Conservation (phyloP, 2,329 filamentous ascomycete species). For the Paraphaeosphaeria sporulosa region DNA sequence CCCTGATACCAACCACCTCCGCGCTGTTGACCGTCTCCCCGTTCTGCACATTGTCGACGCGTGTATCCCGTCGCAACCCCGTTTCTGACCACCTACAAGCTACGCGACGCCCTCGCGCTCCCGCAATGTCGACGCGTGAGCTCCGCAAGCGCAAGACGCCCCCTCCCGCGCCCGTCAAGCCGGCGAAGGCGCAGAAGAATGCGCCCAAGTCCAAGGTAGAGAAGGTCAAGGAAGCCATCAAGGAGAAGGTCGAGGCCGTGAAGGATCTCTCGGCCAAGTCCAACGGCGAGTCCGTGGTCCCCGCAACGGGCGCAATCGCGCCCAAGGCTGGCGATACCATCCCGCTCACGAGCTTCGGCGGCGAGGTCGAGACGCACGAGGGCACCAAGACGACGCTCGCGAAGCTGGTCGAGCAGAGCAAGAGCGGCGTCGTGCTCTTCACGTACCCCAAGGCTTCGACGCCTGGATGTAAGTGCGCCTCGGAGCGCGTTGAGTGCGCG, state of each 20-base stretch:
- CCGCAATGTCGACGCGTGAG: slow-evolving; percentile 58
- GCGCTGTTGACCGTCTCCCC: slow-evolving; percentile 14
- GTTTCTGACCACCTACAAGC: slow-evolving; percentile 30
- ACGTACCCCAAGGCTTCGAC: slow-evolving; percentile 96
- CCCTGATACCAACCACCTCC: slow-evolving; percentile 24
- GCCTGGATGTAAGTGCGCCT: slow-evolving; percentile 78
- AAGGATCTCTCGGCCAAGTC: slow-evolving; percentile 34
- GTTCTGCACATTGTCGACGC: slow-evolving; percentile 13
- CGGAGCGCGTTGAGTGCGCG: background rate
- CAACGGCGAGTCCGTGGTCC: slow-evolving; percentile 33
- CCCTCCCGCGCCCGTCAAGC: slow-evolving; percentile 56
- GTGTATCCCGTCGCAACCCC: slow-evolving; percentile 28
- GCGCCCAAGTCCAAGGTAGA: slow-evolving; percentile 45
- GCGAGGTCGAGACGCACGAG: slow-evolving; percentile 84
- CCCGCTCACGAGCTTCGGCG: slow-evolving; percentile 63
- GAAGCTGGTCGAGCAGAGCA: slow-evolving; percentile 81
- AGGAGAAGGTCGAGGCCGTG: slow-evolving; percentile 39
- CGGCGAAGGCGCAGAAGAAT: slow-evolving; percentile 60
- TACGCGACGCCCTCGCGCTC: slow-evolving; percentile 29
- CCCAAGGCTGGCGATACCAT: slow-evolving; percentile 61
- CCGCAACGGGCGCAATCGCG: slow-evolving; percentile 19
- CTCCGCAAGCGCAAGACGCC: slow-evolving; percentile 69
- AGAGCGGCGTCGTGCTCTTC: slow-evolving; percentile 87
- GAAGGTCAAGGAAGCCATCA: slow-evolving; percentile 43
- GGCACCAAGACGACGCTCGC: slow-evolving; percentile 81